Conservation (phyloP, 805 yeast genomes). For the Schwanniomyces polymorphus region DNA sequence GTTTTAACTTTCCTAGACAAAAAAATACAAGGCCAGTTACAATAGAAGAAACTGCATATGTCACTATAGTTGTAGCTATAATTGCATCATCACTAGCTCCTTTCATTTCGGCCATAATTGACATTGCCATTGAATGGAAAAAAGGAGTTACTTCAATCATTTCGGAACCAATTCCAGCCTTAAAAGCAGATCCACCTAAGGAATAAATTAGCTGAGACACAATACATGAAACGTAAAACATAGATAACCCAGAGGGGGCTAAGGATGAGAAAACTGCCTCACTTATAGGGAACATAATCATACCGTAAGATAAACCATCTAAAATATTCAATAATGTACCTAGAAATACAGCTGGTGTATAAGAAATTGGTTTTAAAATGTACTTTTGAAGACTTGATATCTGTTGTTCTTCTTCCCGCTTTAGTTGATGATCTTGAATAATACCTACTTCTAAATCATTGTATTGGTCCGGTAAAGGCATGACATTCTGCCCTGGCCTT, state of each 20-base stretch:
- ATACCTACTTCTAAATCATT: conserved; percentile 5
- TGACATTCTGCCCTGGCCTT: not conserved
- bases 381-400: conserved; percentile 1
- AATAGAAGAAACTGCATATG: conserved; percentile 80
- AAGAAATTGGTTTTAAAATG: conserved; percentile 41
- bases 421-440: conserved; percentile 2
- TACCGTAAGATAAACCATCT: conserved; percentile 94
- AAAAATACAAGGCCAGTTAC: conserved; percentile 85
- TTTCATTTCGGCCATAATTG: conserved; percentile 60
- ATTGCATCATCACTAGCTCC: conserved; percentile 50
- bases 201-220: conserved; percentile 87
- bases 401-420: not conserved
- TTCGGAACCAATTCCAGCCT: conserved; percentile 92
- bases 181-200: conserved; percentile 86
- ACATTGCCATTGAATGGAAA: conserved; percentile 89
- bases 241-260: conserved; percentile 88
- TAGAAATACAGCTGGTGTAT: conserved; percentile 78
- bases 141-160: conserved; percentile 99
- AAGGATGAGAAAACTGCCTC: conserved; percentile 72
- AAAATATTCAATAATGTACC: conserved; percentile 84
- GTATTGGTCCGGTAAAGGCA: not conserved
- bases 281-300: conserved; percentile 94
- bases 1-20: conserved; percentile 68
- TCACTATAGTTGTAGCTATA: conserved; percentile 81
- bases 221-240: conserved; percentile 92